phyloP scores from a whole-genome alignment of 441 rosid species.

The Brassica balearica region DNA sequence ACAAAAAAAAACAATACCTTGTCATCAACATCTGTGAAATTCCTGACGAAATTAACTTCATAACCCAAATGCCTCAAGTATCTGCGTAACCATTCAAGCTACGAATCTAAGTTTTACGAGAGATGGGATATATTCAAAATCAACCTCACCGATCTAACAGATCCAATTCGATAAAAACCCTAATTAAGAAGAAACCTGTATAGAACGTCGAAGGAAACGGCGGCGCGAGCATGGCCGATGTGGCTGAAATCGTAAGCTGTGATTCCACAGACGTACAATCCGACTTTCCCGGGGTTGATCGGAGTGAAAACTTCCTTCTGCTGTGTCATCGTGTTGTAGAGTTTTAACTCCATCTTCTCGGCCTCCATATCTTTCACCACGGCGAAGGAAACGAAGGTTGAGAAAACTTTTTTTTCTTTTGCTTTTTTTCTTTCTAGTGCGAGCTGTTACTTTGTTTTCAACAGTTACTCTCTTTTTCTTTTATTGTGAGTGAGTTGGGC shows the following conservation, averaged over 20 bases:
- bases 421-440: too few species aligned
- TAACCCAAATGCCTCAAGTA: constrained; percentile 52
- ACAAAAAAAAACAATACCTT: constrained; percentile 26
- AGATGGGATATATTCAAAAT: background rate
- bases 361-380: constrained; percentile 41
- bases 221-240: constrained; percentile 95
- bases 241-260: constrained; percentile 92
- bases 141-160: constrained; percentile 16
- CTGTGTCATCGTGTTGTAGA: constrained; percentile 76
- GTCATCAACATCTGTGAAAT: constrained; percentile 42
- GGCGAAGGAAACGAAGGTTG: background rate
- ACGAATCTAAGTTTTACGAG: background rate
- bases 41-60: constrained; percentile 36
- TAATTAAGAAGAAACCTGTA: constrained; percentile 55
- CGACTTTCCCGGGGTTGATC: constrained; percentile 61
- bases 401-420: constrained; percentile 8
- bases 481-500: background rate
- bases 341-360: constrained; percentile 50
- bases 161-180: background rate
- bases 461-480: background rate
- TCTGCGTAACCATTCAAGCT: constrained; percentile 49
- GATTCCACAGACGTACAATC: constrained; percentile 95
- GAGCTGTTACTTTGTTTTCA: background rate
- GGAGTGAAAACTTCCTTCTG: constrained; percentile 67
- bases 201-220: constrained; percentile 80